A percentile compares a stretch with the other conserved stretches of the same genome.
These are phyloP conservation scores for Sarocladiaceae sp. DNA, from an alignment of 2,329 filamentous ascomycete genomes.

Conservation along the genomic window DNA sequence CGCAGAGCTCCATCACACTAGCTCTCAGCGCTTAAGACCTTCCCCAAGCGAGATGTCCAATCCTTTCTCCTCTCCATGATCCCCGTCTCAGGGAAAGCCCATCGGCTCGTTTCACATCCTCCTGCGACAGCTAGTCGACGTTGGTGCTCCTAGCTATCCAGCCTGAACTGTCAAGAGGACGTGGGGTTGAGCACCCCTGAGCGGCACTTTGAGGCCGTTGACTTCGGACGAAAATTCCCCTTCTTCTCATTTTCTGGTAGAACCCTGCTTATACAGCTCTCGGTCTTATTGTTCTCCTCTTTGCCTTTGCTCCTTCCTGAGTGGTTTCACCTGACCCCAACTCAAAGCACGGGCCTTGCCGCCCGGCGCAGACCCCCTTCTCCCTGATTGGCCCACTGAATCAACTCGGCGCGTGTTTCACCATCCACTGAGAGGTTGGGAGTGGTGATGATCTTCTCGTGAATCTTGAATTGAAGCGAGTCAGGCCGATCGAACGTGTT, in stretches of 20 bases:
- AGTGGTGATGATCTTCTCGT: no score
- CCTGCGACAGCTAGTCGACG: slow-evolving; percentile 8
- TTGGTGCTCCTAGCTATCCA: neutral
- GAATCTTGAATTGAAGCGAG: no score
- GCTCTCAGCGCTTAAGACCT: neutral
- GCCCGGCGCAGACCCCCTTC: neutral
- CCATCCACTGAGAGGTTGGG: neutral
- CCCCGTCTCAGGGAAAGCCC: neutral
- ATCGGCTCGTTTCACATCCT: slow-evolving; percentile 6
- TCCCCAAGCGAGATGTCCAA: slow-evolving; percentile 2
- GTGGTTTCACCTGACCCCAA: neutral
- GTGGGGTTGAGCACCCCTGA: neutral
- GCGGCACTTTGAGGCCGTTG: slow-evolving; percentile 7
- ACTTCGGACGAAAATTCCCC: slow-evolving; percentile 8
- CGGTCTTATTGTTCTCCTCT: neutral
- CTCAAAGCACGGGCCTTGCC: slow-evolving; percentile 8
- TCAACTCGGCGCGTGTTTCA: slow-evolving; percentile 9
- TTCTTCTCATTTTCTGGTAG: neutral
- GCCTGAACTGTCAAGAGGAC: neutral
- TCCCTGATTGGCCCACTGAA: slow-evolving; percentile 2
- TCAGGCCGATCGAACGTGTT: no score
- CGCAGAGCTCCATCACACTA: slow-evolving; percentile 1
- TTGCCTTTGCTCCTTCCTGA: neutral
- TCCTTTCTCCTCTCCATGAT: neutral
- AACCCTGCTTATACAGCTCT: neutral